phyloP scores from a whole-genome alignment of 140 eudicot species.

The Bidens hawaiensis region DNA sequence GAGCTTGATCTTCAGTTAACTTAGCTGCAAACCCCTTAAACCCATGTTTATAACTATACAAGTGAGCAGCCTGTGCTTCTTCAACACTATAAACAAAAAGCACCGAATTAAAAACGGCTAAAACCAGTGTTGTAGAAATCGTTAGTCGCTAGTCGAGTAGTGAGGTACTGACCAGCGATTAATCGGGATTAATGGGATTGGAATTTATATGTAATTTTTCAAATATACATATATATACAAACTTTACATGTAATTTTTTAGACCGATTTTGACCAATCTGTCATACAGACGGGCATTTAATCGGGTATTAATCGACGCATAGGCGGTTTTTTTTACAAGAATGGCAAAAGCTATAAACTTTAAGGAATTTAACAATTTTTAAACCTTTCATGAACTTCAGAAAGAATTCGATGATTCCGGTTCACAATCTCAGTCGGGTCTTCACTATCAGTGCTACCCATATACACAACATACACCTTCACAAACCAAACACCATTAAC shows the following conservation, averaged over 20 bases:
- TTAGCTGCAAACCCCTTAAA: conserved; percentile 84
- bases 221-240: too few relatives aligned
- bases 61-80: conserved; percentile 60
- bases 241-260: too few relatives aligned
- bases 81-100: conserved; percentile 34
- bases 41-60: conserved; percentile 72
- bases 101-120: too few relatives aligned
- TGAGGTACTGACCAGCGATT: too few relatives aligned
- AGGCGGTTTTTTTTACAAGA: too few relatives aligned
- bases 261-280: too few relatives aligned
- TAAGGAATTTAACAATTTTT: background rate
- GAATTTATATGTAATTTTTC: too few relatives aligned
- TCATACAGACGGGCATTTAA: too few relatives aligned
- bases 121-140: too few relatives aligned
- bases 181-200: too few relatives aligned
- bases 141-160: too few relatives aligned
- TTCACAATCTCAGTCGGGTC: conserved; percentile 66
- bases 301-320: too few relatives aligned
- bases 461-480: conserved; percentile 79
- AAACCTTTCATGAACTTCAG: conserved; percentile 66
- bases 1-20: conserved; percentile 73
- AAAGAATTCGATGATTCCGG: conserved; percentile 60
- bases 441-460: conserved; percentile 52
- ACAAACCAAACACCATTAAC: background rate
- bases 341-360: conserved; percentile 3